Base-by-base conservation (phyloP, 306 rosid species). In the Trifolium repens region DNA sequence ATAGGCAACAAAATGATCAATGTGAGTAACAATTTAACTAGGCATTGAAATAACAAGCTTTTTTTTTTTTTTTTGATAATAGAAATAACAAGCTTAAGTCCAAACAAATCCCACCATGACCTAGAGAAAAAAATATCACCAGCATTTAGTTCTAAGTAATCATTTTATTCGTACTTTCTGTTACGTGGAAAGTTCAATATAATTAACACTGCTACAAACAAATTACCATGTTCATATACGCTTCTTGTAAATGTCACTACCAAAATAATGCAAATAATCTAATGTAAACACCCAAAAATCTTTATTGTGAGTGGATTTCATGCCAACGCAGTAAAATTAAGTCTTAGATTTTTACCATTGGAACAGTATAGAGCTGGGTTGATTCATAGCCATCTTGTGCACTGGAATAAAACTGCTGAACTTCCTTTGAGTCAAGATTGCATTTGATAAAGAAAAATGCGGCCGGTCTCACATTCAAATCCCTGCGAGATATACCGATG, bases 341-440 rank as follows among this genome's bases (percentile, higher is more conserved):
- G 68, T 12, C 52, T 68, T 46, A 44, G 73, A 67, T 89, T 81
- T 76, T 81, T 76, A 94, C 99, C 96, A 85, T 52, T 75, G 97
- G 64, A 75, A 87, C 96, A 46, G 96, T 82, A 71, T 83, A 83
- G 11, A 94, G 90, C 78, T 94, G 91, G 67, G 97, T 92, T 65
- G 99, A 94, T 83, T 94, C 97, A 69, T 86, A 94, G 80, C 96
- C 93, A 79, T 94, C 97, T 85, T 90, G 89, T 47, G 99, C 97
- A 35, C 67, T 86, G 39, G 86, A 72, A 83, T 94, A 94, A 54
- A 89, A 70, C 65, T 80, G 61, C 66, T 87, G 96, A 81, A 94
- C 84, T 83, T 94, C 97, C 49, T 79, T 22, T 0, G 96, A 90
- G 78, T 85, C 86, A 39, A 86, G 88, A 81, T 62, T 86, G 85